Evolutionary conservation across 768 basidiomycete genomes (phyloP).

Genomic region (Clavulina sp.): DNA sequence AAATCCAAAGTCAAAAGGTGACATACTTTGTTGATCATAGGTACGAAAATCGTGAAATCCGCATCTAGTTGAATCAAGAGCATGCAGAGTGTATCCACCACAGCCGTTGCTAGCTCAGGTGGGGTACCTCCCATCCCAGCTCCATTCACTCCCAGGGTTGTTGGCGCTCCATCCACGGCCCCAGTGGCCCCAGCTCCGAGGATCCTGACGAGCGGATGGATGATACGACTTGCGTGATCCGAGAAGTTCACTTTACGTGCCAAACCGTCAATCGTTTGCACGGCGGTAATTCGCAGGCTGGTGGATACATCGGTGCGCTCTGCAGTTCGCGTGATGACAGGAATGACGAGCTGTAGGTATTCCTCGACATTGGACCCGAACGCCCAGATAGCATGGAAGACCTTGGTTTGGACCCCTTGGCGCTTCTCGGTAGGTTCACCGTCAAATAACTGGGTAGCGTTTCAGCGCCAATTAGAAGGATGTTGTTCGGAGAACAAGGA

Average conservation of each 20-base stretch:
- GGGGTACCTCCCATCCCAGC: no score
- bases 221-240: conserved; percentile 91
- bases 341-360: conserved; percentile 91
- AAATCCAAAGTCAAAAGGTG: background rate
- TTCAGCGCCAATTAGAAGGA: no score
- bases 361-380: conserved; percentile 96
- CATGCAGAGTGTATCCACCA: conserved; percentile 87
- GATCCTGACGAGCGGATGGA: conserved; percentile 85
- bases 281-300: conserved; percentile 67
- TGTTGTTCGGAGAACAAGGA: background rate
- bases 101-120: conserved; percentile 56
- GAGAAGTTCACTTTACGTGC: conserved; percentile 91
- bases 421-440: conserved; percentile 71
- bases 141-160: no score
- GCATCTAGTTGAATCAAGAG: conserved; percentile 85
- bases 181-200: conserved; percentile 40
- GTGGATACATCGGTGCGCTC: conserved; percentile 63
- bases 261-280: conserved; percentile 79
- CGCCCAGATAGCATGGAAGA: conserved; percentile 86
- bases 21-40: conserved; percentile 84
- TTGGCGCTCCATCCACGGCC: no score
- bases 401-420: conserved; percentile 63
- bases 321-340: conserved; percentile 81
- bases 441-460: conserved; percentile 51
- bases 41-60: conserved; percentile 95